Conservation (phyloP, 805 yeast species). For the Huiozyma sinensis region DNA sequence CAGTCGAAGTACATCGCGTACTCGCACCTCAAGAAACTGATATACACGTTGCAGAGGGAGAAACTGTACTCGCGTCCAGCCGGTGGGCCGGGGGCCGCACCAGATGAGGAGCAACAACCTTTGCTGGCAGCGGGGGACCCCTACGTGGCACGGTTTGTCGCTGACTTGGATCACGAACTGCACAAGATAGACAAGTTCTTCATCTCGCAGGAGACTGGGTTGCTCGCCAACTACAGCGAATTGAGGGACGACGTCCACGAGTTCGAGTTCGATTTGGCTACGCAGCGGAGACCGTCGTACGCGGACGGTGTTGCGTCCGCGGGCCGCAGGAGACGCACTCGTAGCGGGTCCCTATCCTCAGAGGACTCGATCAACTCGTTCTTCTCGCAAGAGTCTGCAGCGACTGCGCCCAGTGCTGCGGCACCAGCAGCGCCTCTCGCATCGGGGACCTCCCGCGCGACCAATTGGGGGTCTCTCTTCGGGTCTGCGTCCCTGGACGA, state of each 20-base stretch:
- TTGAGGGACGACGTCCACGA: slow-evolving; percentile 53
- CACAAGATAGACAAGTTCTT: slow-evolving; percentile 69
- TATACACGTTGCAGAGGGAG: slow-evolving; percentile 73
- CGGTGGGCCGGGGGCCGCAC: neutral
- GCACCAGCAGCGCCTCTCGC: neutral
- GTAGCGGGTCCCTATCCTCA: neutral
- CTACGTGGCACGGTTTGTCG: slow-evolving; percentile 48
- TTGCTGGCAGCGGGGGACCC: slow-evolving; percentile 17
- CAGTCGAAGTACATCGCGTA: slow-evolving; percentile 84
- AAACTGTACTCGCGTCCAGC: slow-evolving; percentile 14
- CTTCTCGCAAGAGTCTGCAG: neutral
- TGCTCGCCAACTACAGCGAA: slow-evolving; percentile 35
- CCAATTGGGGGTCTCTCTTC: neutral
- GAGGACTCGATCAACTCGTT: neutral
- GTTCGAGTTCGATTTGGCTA: slow-evolving; percentile 34
- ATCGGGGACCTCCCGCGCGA: neutral
- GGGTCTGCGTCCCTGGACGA: neutral
- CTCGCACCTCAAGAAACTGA: slow-evolving; percentile 73
- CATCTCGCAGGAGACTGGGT: slow-evolving; percentile 44
- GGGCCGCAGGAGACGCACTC: neutral
- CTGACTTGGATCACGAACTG: slow-evolving; percentile 71
- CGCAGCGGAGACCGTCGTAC: slow-evolving; percentile 5
- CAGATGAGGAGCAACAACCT: slow-evolving; percentile 13
- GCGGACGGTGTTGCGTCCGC: neutral
- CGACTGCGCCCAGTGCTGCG: neutral